These are phyloP conservation scores for Aspergillus sp. DNA, from an alignment of 2,329 filamentous ascomycete genomes.

Conservation along the genomic window DNA sequence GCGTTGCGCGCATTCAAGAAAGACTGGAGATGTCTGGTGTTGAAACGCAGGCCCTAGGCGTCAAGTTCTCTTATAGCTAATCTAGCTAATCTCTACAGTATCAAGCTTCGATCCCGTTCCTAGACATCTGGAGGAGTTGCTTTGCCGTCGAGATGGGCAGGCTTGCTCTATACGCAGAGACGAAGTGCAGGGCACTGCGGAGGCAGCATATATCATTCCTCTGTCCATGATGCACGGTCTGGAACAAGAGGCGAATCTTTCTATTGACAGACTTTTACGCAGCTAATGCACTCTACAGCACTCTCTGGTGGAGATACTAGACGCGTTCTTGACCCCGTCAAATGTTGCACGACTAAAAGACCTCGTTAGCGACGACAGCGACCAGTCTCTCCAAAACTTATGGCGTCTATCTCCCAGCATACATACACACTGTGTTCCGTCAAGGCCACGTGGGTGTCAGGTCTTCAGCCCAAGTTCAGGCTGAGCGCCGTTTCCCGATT, in stretches of 20 bases:
- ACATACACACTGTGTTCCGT: neutral
- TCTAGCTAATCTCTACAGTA: neutral
- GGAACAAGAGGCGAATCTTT: neutral
- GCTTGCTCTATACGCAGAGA: neutral
- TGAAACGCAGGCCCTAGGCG: neutral
- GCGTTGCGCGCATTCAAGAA: neutral
- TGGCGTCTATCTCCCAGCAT: conserved; percentile 1
- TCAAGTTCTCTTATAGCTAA: neutral
- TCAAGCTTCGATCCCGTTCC: neutral
- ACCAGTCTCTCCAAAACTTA: neutral
- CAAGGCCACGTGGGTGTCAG: neutral
- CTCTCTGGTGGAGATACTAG: neutral
- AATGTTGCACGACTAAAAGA: neutral
- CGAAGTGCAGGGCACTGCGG: neutral
- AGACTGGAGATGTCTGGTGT: neutral
- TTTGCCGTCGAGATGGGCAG: neutral
- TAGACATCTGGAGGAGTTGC: neutral
- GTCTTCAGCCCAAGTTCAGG: neutral
- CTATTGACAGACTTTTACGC: neutral
- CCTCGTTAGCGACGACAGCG: neutral
- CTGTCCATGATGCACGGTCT: neutral
- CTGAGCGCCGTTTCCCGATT: neutral
- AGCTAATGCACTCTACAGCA: neutral
- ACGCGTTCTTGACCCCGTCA: neutral
- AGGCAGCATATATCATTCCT: neutral